These are phyloP conservation scores for Paratinospora sagittata DNA, from an alignment of 164 flowering plant species.

Conservation along the genomic window DNA sequence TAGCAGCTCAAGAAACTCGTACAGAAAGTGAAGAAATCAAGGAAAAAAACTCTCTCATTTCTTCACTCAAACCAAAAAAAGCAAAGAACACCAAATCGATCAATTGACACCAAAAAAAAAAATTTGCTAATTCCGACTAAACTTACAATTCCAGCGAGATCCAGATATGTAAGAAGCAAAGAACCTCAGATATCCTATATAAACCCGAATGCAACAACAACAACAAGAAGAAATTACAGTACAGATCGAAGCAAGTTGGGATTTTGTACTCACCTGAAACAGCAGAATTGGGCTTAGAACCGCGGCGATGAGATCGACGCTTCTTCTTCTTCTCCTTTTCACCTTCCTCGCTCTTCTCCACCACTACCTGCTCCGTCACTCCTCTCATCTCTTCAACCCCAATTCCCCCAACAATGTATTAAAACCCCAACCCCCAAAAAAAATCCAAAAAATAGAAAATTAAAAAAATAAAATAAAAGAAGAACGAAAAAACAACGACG, in stretches of 20 bases:
- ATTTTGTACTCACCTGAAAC: conserved; percentile 33
- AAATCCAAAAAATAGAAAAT: conserved; percentile 13
- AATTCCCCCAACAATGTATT: neutral
- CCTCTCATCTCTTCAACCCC: conserved; percentile 4
- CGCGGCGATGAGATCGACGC: conserved; percentile 56
- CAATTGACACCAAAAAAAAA: neutral
- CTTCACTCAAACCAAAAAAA: neutral
- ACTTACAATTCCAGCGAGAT: neutral
- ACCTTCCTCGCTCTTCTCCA: conserved; percentile 34
- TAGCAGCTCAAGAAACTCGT: neutral
- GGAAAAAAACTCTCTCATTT: neutral
- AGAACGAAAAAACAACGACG: neutral
- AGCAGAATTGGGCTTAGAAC: conserved; percentile 35
- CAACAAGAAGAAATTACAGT: neutral
- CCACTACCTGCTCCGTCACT: conserved; percentile 24
- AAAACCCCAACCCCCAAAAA: conserved; percentile 1
- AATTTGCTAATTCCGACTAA: neutral
- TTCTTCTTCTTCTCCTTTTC: conserved; percentile 68
- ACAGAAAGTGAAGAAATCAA: neutral
- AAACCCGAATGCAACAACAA: neutral
- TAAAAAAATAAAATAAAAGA: neutral
- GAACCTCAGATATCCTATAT: neutral
- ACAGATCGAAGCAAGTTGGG: neutral
- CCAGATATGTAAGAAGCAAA: neutral
- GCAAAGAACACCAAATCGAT: neutral